Conservation (phyloP, 2,329 filamentous ascomycete genomes). For the Xylaria sp. region DNA sequence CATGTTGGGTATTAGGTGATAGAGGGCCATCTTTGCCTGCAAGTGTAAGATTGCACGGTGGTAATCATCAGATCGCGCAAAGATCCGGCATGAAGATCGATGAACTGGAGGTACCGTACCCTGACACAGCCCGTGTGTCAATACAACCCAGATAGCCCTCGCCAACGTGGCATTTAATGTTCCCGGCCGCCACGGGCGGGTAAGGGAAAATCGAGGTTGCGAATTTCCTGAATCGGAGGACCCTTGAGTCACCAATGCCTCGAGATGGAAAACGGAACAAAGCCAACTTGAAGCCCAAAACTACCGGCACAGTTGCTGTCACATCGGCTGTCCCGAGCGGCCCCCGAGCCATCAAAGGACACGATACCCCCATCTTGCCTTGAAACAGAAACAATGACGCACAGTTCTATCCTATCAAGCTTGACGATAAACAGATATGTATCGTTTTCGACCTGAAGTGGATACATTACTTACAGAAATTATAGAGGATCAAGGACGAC, state of each 20-base stretch:
- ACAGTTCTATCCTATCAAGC: slow-evolving; percentile 10
- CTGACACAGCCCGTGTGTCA: slow-evolving; percentile 22
- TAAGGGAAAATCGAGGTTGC: slow-evolving; percentile 29
- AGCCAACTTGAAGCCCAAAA: neutral
- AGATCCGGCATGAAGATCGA: slow-evolving; percentile 11
- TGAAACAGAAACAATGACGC: neutral
- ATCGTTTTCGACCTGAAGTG: neutral
- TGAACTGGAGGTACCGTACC: slow-evolving; percentile 19
- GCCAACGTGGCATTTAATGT: slow-evolving; percentile 33
- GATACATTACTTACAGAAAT: slow-evolving; percentile 11
- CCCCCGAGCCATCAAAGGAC: slow-evolving; percentile 1
- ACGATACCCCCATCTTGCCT: neutral
- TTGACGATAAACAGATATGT: neutral
- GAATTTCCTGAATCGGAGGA: neutral
- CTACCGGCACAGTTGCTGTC: neutral
- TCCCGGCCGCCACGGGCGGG: slow-evolving; percentile 30
- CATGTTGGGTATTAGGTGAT: neutral
- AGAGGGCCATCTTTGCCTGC: slow-evolving; percentile 6
- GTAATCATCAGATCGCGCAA: slow-evolving; percentile 11
- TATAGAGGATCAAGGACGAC: neutral
- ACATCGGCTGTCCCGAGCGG: neutral
- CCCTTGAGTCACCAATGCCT: neutral
- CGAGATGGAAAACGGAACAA: neutral
- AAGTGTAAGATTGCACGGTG: slow-evolving; percentile 17
- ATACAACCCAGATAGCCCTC: slow-evolving; percentile 26